These are phyloP conservation scores for Adiantum capillusveneris DNA, from an alignment of 75 land plant species.

Conservation along the genomic window DNA sequence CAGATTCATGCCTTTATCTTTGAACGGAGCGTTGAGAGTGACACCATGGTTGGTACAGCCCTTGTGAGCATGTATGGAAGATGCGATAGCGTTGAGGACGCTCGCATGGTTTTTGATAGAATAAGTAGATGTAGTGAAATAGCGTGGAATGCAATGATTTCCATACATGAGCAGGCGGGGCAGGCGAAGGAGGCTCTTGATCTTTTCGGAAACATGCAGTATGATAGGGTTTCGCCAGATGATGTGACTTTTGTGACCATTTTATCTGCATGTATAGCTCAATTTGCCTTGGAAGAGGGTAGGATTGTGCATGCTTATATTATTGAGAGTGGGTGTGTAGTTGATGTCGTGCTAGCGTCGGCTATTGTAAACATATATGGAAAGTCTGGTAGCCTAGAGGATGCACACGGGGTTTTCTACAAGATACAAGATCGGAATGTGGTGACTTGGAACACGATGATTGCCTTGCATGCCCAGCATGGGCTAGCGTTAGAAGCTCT, in stretches of 20 bases:
- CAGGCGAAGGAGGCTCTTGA: conserved; percentile 4
- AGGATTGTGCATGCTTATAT: conserved; percentile 7
- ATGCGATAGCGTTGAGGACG: conserved; percentile 7
- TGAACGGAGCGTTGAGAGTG: conserved; percentile 4
- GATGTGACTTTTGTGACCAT: conserved; percentile 4
- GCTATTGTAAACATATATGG: conserved; percentile 2
- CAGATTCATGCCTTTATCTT: conserved; percentile 11
- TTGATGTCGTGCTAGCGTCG: conserved; percentile 3
- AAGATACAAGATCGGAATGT: conserved; percentile 1
- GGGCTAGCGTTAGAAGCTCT: conserved; percentile 1
- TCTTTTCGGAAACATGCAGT: conserved; percentile 17
- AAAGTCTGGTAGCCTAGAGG: background rate
- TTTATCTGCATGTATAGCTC: background rate
- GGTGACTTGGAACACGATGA: conserved; percentile 18
- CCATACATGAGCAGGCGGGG: conserved; percentile 6
- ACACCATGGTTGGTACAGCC: conserved; percentile 12
- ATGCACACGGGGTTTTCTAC: conserved; percentile 2
- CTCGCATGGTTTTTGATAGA: background rate
- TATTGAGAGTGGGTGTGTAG: background rate
- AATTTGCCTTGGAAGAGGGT: background rate
- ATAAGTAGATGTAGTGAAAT: conserved; percentile 6
- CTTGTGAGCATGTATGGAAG: conserved; percentile 15
- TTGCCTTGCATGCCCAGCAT: conserved; percentile 7
- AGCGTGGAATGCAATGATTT: conserved; percentile 22
- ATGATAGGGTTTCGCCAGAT: background rate